Conservation (phyloP, 768 basidiomycete genomes). For the Auriculariales sp. region DNA sequence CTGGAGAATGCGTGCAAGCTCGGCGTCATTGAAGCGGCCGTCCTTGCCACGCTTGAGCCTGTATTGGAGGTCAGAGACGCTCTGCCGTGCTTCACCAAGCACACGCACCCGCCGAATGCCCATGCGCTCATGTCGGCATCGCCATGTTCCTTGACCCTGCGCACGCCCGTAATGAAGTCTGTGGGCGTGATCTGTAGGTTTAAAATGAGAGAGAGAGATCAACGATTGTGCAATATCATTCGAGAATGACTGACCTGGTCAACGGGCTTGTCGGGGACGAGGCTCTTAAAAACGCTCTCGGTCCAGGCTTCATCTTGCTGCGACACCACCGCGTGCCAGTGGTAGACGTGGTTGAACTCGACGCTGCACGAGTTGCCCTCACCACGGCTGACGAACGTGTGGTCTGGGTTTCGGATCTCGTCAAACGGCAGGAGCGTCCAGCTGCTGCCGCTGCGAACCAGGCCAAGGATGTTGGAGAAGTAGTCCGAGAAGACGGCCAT, state of each 20-base stretch:
- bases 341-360: constrained; percentile 40
- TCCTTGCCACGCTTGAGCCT: constrained; percentile 36
- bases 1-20: constrained; percentile 48
- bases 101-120: constrained; percentile 37
- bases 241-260: too few relatives aligned
- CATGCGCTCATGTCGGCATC: constrained; percentile 28
- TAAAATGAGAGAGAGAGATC: background rate
- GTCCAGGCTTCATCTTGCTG: constrained; percentile 42
- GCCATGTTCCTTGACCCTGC: constrained; percentile 11
- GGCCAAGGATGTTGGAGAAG: constrained; percentile 66
- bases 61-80: background rate
- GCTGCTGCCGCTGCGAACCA: constrained; percentile 55
- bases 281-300: constrained; percentile 11
- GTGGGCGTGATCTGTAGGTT: constrained; percentile 8
- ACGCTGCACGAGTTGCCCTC: constrained; percentile 71
- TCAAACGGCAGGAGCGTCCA: constrained; percentile 64
- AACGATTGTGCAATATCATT: too few relatives aligned
- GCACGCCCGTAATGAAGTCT: constrained; percentile 5
- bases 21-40: constrained; percentile 47
- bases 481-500: constrained; percentile 64
- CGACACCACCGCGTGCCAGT: constrained; percentile 9
- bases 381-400: constrained; percentile 28
- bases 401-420: constrained; percentile 13
- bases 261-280: constrained; percentile 18
- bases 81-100: background rate